A percentile compares a stretch with the other conserved stretches of the same genome.
Conservation (phyloP, 78 protist species). For the Tieghemostelium lacteum region DNA sequence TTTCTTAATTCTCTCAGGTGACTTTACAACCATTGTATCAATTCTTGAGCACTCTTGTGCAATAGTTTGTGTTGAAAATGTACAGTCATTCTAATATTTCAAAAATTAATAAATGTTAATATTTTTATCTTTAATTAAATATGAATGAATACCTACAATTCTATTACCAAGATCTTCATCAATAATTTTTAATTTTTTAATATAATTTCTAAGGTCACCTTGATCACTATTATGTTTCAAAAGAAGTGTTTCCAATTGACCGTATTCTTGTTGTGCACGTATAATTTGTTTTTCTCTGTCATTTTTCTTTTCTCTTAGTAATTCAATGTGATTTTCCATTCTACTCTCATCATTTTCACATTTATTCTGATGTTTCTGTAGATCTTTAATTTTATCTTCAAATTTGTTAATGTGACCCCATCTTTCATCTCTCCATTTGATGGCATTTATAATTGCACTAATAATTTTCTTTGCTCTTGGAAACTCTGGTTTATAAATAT, state of each 20-base stretch:
- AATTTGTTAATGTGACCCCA: not conserved
- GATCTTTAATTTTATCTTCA: not conserved
- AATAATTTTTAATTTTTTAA: no score
- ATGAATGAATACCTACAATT: not conserved
- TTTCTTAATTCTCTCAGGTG: slow-evolving; percentile 19
- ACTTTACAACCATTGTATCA: not conserved
- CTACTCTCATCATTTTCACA: not conserved
- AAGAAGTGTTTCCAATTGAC: not conserved
- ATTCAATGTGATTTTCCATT: not conserved
- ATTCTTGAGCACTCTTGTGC: not conserved
- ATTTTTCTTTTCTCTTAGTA: not conserved
- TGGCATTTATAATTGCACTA: not conserved
- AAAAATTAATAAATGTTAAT: not conserved
- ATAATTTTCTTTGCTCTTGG: not conserved
- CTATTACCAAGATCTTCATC: not conserved
- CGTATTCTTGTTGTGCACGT: not conserved
- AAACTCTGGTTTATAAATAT: slow-evolving; percentile 16
- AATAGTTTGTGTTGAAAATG: not conserved
- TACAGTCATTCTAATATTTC: not conserved
- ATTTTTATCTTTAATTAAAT: not conserved
- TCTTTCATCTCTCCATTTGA: not conserved
- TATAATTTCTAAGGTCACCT: not conserved
- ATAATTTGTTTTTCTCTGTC: not conserved
- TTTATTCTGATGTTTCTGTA: not conserved
- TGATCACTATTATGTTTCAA: not conserved